Base-by-base conservation (phyloP, 306 rosid species). In the Glycine soja region DNA sequence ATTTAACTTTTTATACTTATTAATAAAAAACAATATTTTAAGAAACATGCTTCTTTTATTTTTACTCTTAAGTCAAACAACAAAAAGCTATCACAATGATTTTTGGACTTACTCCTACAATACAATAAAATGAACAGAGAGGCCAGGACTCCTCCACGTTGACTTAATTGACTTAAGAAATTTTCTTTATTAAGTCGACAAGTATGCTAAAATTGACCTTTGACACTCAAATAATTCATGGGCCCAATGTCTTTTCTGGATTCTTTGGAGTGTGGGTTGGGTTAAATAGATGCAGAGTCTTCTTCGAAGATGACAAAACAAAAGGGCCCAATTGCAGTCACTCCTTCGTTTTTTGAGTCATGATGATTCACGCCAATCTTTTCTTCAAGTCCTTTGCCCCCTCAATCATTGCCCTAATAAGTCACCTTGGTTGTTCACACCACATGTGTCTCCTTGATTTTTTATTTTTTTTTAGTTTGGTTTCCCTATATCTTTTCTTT, bases 231-330 rank as follows among this genome's bases (percentile, higher is more conserved):
- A 81, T 53, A 66, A 81, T 66, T 74, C 15, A 64, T 15, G 85
- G 76, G 46, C 76, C 85, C 70, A 32, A n/a, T 81, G 59, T 74
- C 58, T 52, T 15, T 24, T 32, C 14, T 11, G 13, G 56, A 13
- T 76, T 75, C 85, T 67, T 16, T 3, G 51, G 51, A 16, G 76
- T 75, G 52, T 66, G 45, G 62, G 72, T 47, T 66, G 42, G 70
- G 19, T 64, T 64, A 52, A 30, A 54, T 6, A 3, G 3, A 66
- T 63, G 3, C 5, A 10, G 6, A 0, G 50, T 5, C 13, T 63
- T 66, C 18, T 47, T 71, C 11, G 54, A 83, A 62, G 13, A 62
- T 70, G 82, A 77, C 79, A 83, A 63, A 82, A 51, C 57, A n/a
- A 67, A 51, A 6, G 3, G 78, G 48, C 66, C 30, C 85, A 75